Evolutionary conservation across 2,329 filamentous ascomycete genomes (phyloP), one percentile per base, ranked within the genome.

Genomic region (Alternaria gaisen): DNA sequence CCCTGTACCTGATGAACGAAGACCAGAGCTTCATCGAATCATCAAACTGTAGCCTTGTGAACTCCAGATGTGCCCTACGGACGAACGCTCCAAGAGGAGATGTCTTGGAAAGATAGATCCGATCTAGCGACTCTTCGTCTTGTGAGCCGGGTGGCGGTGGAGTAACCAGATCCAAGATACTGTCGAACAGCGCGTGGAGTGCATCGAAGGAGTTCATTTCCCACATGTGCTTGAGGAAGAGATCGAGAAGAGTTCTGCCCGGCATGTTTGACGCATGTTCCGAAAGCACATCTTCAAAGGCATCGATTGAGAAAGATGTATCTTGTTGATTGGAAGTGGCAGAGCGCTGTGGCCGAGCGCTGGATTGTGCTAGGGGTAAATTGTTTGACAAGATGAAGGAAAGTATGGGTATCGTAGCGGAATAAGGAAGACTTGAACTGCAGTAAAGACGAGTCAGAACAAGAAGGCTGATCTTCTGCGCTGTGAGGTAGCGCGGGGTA

Each of bases 401-500:
- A 20, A 97, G 85, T 32, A 97, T 84, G 14, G 91, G 86, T 43
- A 94, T 86, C 24, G 90, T 88, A n/a, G 90, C 88, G 51, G 86
- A 84, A 61, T 86, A 88, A 3, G 91, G 90, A 16, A 94, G 85
- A 3, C 85, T 82, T 22, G 88, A 88, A 66, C 91, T 88, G 38
- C 88, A 87, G 79, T 99, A 98, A 55, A 97, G 84, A 70, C 93
- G 88, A 53, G 95, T 86, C 54, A 99, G 86, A 56, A 88, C 87
- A 56, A 98, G 85, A 24, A 97, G 85, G 72, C 91, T 90, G 68
- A 98, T 87, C 76, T 95, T 97, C 68, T 92, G 90, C 12, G 94
- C 92, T n/a, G 92, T 97, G 46, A 98, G 85, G 78, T 91, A 97
- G 58, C 91, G 90, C 71, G 90, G 86, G 90, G 94, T 96, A 53